Evolutionary conservation across 2,329 filamentous ascomycete genomes (phyloP).

Genomic region (Colletotrichum gloeosporioides): DNA sequence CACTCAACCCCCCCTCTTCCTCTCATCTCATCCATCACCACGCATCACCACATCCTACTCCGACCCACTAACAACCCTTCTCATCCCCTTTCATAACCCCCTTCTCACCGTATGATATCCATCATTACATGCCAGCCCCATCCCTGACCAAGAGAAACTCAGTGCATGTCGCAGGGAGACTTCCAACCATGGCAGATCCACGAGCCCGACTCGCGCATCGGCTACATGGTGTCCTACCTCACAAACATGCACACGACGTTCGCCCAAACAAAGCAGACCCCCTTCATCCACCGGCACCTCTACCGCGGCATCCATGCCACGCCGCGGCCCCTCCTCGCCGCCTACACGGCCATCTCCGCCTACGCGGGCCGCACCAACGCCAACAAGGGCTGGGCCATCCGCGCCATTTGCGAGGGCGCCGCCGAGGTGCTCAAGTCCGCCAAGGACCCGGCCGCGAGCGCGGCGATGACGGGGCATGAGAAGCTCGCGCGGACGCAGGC

Average conservation of each 20-base stretch:
- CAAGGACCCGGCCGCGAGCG: background rate
- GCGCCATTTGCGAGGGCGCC: slow-evolving; percentile 41
- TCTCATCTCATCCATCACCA: background rate
- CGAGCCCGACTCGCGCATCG: slow-evolving; percentile 38
- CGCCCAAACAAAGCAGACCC: slow-evolving; percentile 39
- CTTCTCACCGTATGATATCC: background rate
- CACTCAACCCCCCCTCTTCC: background rate
- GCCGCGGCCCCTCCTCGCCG: slow-evolving; percentile 43
- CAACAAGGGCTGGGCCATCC: slow-evolving; percentile 44
- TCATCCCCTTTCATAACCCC: background rate
- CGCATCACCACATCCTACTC: background rate
- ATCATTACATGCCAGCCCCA: background rate
- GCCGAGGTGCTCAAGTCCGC: slow-evolving; percentile 35
- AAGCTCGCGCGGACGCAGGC: slow-evolving; percentile 50
- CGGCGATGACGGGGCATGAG: slow-evolving; percentile 33
- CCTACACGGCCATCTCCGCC: slow-evolving; percentile 43
- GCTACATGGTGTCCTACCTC: slow-evolving; percentile 37
- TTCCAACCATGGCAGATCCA: slow-evolving; percentile 33
- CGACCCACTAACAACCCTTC: background rate
- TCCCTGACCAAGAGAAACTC: background rate
- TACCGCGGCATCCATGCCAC: slow-evolving; percentile 40
- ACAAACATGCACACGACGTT: slow-evolving; percentile 38
- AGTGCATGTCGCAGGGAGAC: background rate
- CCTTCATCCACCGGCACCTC: slow-evolving; percentile 48
- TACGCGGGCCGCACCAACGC: slow-evolving; percentile 41